Evolutionary conservation across 768 basidiomycete species (phyloP), one percentile per base, ranked within the genome.

Genomic region (Leccinum variicolor): DNA sequence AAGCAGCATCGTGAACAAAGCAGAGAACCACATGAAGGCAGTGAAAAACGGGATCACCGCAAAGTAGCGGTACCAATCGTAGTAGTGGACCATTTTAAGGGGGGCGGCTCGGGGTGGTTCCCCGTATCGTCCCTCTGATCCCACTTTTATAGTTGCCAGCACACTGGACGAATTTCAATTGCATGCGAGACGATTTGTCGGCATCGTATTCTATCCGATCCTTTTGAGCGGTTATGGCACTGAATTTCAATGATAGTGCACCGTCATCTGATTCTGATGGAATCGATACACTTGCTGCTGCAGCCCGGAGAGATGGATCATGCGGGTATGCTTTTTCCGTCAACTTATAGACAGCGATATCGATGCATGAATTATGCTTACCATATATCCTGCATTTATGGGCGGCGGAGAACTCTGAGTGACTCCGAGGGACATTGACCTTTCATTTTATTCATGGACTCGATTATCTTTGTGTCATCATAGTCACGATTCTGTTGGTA

Each of bases 11-110:
- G 87, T 79, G 50, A 85, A 78, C 8, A 92, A 74, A 14, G 81
- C 87, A 79, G 84, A 75, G 62, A 84, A 87, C 89, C 89, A 92
- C 39, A 88, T 77, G 57, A 83, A 75, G 0, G 85, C 77, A 6
- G 80, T 73, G 55, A 84, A 74, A n/a, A 84, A 52, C 4, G 89
- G 89, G 52, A 90, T 77, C 80, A 83, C 81, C 53, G 84, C 81
- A 73, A 84, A 86, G 59, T 74, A 72, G 80, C 85, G 87, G 62
- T 85, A 83, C 0, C 29, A 53, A 7, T 17, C 15, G 26, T 47
- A 56, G 17, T 59, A 53, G 19, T 46, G 52, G 39, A 19, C 53
- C 70, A 72, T 72, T 46, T 21, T 19, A 21, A 10, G 43, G 43
- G 43, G 11, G 43, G 15, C 15, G 7, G 17, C 34, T 15, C 7